These are phyloP conservation scores for Tolypocladium album DNA, from an alignment of 2,329 filamentous ascomycete genomes.

Conservation along the genomic window DNA sequence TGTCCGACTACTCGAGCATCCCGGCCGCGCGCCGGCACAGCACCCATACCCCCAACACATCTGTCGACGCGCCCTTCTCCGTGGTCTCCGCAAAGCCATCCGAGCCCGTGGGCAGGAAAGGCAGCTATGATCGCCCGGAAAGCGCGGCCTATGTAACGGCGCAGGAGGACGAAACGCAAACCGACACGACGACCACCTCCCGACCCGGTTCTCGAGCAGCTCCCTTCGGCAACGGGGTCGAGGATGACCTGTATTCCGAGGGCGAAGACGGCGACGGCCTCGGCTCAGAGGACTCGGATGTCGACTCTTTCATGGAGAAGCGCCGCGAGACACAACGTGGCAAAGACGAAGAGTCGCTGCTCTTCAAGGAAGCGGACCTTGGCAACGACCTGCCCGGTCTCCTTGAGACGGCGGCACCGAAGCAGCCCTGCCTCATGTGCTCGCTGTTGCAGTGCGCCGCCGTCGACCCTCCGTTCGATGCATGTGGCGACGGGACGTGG, in stretches of 20 bases:
- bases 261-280: constrained; percentile 4
- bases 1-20: constrained; percentile 28
- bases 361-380: constrained; percentile 19
- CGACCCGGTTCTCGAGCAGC: not conserved
- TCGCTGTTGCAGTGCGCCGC: constrained; percentile 1
- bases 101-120: not conserved
- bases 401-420: constrained; percentile 2
- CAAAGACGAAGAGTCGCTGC: constrained; percentile 22
- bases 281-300: constrained; percentile 14
- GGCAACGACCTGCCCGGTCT: constrained; percentile 22
- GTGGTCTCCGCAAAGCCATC: not conserved
- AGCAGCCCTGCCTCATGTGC: constrained; percentile 6
- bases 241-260: not conserved
- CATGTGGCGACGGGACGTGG: not conserved
- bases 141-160: not conserved
- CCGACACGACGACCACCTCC: not conserved
- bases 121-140: not conserved
- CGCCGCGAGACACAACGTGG: constrained; percentile 5
- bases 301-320: constrained; percentile 19
- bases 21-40: constrained; percentile 27
- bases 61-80: constrained; percentile 23
- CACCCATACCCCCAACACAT: constrained; percentile 33
- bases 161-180: not conserved
- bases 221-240: not conserved
- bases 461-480: not conserved